Evolutionary conservation across 164 flowering plant genomes (phyloP).

Genomic region (Taxillus chinensis): DNA sequence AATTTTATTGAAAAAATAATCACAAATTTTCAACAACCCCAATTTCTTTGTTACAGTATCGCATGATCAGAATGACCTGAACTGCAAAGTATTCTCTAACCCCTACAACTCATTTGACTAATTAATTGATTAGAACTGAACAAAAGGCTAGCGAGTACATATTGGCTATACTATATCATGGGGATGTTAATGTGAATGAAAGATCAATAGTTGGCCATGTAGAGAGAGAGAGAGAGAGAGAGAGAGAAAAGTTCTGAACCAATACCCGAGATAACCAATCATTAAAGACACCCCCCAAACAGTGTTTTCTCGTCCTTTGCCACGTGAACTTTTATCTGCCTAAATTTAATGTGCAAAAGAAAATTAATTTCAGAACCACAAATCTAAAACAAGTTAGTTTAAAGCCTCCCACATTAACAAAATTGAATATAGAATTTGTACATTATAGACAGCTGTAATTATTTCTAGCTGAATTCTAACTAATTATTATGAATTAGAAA

Average conservation of each 20-base stretch:
- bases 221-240: slow-evolving; percentile 1
- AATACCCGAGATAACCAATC: slow-evolving; percentile 94
- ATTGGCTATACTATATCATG: too few relatives aligned
- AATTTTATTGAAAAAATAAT: background rate
- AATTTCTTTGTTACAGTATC: too few relatives aligned
- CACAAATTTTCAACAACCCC: too few relatives aligned
- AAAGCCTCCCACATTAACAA: background rate
- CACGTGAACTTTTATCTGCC: slow-evolving; percentile 76
- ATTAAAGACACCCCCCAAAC: slow-evolving; percentile 91
- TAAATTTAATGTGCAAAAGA: slow-evolving; percentile 17
- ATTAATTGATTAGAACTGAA: too few relatives aligned
- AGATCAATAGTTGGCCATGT: too few relatives aligned
- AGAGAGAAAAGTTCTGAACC: slow-evolving; percentile 6
- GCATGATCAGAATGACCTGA: too few relatives aligned
- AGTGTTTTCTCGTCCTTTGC: slow-evolving; percentile 77
- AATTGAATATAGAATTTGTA: background rate
- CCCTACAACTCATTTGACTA: too few relatives aligned
- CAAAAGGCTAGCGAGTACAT: too few relatives aligned
- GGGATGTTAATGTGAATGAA: too few relatives aligned
- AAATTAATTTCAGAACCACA: background rate
- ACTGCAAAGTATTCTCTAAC: too few relatives aligned
- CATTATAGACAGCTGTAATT: background rate
- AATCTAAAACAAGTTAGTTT: background rate
- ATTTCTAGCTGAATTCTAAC: background rate
- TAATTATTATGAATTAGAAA: too few relatives aligned